Evolutionary conservation across 2,329 filamentous ascomycete genomes (phyloP), one percentile per base, ranked within the genome.

Genomic region (Penicillium vulpinum): DNA sequence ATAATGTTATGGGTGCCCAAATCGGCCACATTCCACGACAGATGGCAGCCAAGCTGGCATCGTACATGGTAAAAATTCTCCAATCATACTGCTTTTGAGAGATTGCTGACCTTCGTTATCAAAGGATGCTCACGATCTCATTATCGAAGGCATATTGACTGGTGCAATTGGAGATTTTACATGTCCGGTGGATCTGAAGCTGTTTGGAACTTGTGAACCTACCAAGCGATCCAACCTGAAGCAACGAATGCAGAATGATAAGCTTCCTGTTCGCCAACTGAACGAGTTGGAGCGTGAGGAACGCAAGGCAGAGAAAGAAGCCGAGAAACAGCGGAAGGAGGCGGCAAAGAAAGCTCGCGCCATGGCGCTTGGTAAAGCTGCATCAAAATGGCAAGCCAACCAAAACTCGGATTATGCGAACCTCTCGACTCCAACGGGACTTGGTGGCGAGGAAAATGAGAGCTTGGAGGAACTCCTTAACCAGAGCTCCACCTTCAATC

Each of bases 11-110:
- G 67, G 83, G 85, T 16, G 71, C 74, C 8, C 91, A 95, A 67
- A 90, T 96, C 64, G 91, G 91, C 0, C 91, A 96, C 73, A 79
- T 96, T 39, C 88, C 89, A 7, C 80, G 85, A 13, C 79, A 75
- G 1, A 68, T 91, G 22, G 90, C 87, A 0, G 76, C 80, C n/a
- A 93, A 89, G 72, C 76, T 96, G 51, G 86, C 90, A 0, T 83
- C 82, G 2, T 91, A 90, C 68, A 80, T 95, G 69, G 87, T 88
- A 72, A 66, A 78, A 66, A 66, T 15, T 31, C 6, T 7, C 13
- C 16, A 4, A 22, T 41, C 2, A 3, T 36, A 6, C 11, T 45
- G 13, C 28, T 16, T 29, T 10, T 2, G 21, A 9, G 24, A 44
- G 61, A 33, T 46, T 53, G 49, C 52, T 58, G 11, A 54, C 16